Conservation (phyloP, 225 moss, liverwort and hornwort species). For the Pleurozium schreberi region DNA sequence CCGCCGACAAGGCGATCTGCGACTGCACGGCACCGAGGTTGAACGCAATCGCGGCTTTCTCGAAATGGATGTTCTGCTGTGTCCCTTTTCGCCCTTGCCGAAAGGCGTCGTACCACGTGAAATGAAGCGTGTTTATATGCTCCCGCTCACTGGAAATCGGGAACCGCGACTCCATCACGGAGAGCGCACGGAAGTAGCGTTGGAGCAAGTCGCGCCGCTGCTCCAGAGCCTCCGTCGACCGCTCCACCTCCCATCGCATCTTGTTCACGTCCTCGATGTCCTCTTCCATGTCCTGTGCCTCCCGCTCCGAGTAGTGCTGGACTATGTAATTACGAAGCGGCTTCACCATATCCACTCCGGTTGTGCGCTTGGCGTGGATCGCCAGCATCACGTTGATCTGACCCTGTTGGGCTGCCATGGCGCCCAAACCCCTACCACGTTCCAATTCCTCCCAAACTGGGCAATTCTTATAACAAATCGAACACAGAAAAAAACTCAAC, state of each 20-base stretch:
- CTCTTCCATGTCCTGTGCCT: slow-evolving; percentile 97
- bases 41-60: slow-evolving; percentile 97
- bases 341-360: slow-evolving; percentile 78
- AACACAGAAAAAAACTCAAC: not conserved
- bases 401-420: slow-evolving; percentile 78
- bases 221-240: slow-evolving; percentile 71
- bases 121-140: slow-evolving; percentile 79
- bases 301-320: slow-evolving; percentile 93
- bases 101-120: slow-evolving; percentile 98
- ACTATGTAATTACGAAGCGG: slow-evolving; percentile 90
- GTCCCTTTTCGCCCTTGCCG: slow-evolving; percentile 87
- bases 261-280: slow-evolving; percentile 82
- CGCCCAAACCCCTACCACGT: not conserved
- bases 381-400: slow-evolving; percentile 98
- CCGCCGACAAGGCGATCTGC: slow-evolving; percentile 91
- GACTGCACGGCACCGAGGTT: slow-evolving; percentile 96
- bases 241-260: slow-evolving; percentile 91
- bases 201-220: slow-evolving; percentile 83
- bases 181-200: slow-evolving; percentile 82
- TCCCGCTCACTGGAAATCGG: slow-evolving; percentile 97
- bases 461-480: not conserved
- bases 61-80: slow-evolving; percentile 97
- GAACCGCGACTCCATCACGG: slow-evolving; percentile 96
- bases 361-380: slow-evolving; percentile 88
- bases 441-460: not conserved